Base-by-base conservation (phyloP, 345 rosid species). In the Brassica nigra region DNA sequence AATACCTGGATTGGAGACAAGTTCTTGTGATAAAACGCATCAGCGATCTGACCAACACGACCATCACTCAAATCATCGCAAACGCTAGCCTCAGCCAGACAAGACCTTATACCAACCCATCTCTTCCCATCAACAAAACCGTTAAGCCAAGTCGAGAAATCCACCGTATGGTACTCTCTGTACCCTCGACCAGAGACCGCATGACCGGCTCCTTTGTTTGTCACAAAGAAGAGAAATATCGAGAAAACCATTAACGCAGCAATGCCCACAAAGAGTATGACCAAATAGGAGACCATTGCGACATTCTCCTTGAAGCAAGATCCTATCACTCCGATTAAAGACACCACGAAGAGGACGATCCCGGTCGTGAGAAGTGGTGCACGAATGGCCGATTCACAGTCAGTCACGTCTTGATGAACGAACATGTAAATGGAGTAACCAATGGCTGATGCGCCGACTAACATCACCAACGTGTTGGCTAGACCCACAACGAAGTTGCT, bases 1-100 rank as follows among this genome's bases (percentile, higher is more conserved):
- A 49, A 49, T n/a, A 82, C 85, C 82, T 82, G 85, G 33, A 82
- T 75, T 8, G 85, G 85, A 57, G 85, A 82, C 66, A 82, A 58
- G 64, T 78, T 82, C 73, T 69, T 55, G 30, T 65, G 78, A 18
- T 82, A 82, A 74, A 82, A 82, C 6, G 75, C 85, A 27, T 78
- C 85, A 31, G 85, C 85, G 77, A 81, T 76, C 73, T 71, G 80
- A 71, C 54, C 54, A 69, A 80, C 54, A 70, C 67, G 83, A 37
- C 75, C 79, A 69, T 74, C 72, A 63, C 62, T 54, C 55, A 82
- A 47, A 15, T 64, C 71, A 72, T 71, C 34, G 52, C 85, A 82
- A 58, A 82, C 82, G 4, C 29, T 68, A 62, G 85, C 85, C 52
- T 82, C 76, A 47, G 18, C 69, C 82, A 82, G 66, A 75, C 85